Evolutionary conservation across 2,329 filamentous ascomycete genomes (phyloP), one percentile per base, ranked within the genome.

Genomic region (Metarhizium sp.): DNA sequence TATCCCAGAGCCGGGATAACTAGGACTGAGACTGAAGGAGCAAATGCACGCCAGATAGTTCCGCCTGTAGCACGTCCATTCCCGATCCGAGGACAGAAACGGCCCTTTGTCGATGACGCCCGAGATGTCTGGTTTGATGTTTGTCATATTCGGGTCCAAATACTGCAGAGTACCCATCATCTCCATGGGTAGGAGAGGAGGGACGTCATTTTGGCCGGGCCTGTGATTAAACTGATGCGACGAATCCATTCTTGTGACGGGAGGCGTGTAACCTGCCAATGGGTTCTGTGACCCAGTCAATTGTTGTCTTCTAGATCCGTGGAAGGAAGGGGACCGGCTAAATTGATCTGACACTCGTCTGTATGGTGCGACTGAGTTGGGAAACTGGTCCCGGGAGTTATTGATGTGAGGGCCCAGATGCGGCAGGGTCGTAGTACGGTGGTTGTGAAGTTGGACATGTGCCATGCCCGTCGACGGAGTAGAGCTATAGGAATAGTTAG

Each of bases 31-130:
- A 13, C 79, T 80, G 70, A 86, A 96, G 3, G 87, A 89, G 68
- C 89, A 92, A 52, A 86, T 82, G 53, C 94, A 90, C 0, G 88
- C 86, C 67, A 96, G 94, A 71, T 96, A 96, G 68, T 96, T 96
- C 47, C 92, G 81, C 38, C 91, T 80, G 67, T 96, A 96, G 72
- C 91, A 95, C 0, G 91, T 96, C 90, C 90, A 96, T 63, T 92
- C 89, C 18, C 81, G 78, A 55, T 95, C 91, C 3, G 51, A 50
- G 6, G 80, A 80, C 40, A 85, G 75, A 67, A 96, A 95, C 72
- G 95, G 95, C 0, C 91, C 91, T 64, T 95, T 95, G 68, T 95
- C 89, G 57, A 95, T 90, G 63, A 84, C 86, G 40, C 88, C 89
- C 34, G 85, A 78, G 59, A 96, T 88, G 14, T 88, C 86, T 20